Percentiles rank a stretch among this genome's conserved stretches.
Evolutionary conservation across 1,284 basidiomycete species (phyloP).

Genomic region (Spongiforma sp.): DNA sequence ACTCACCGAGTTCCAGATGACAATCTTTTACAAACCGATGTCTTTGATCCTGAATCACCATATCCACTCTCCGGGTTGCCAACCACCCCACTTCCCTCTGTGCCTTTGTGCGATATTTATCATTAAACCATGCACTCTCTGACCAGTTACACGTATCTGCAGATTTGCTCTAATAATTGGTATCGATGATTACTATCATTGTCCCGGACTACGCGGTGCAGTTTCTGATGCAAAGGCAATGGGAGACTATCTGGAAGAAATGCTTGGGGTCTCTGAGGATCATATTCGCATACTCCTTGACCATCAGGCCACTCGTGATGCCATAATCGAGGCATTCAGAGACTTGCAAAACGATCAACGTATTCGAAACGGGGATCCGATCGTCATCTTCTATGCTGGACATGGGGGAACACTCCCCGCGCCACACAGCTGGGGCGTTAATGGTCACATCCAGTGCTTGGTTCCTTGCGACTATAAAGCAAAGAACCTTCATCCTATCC

Average conservation of each 20-base stretch:
- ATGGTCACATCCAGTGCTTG: slow-evolving; percentile 54
- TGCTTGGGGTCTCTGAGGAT: slow-evolving; percentile 55
- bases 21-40: neutral
- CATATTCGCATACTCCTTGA: slow-evolving; percentile 59
- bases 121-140: neutral
- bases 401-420: slow-evolving; percentile 58
- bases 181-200: slow-evolving; percentile 59
- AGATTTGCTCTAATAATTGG: slow-evolving; percentile 64
- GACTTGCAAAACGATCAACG: slow-evolving; percentile 56
- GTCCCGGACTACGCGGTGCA: slow-evolving; percentile 60
- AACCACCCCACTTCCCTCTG: neutral
- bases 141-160: neutral
- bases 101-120: neutral
- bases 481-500: slow-evolving; percentile 44
- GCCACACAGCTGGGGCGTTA: slow-evolving; percentile 51
- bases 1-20: neutral
- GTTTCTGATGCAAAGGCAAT: slow-evolving; percentile 60
- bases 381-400: slow-evolving; percentile 67
- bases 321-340: slow-evolving; percentile 55
- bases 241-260: slow-evolving; percentile 53
- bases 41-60: neutral
- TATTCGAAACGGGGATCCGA: slow-evolving; percentile 61
- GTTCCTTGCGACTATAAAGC: slow-evolving; percentile 61
- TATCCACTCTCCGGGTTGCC: neutral
- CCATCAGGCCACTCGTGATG: slow-evolving; percentile 55